A percentile compares a stretch with the other conserved stretches of the same genome.
Evolutionary conservation across 345 rosid genomes (phyloP).

Genomic region (Salix exigua): DNA sequence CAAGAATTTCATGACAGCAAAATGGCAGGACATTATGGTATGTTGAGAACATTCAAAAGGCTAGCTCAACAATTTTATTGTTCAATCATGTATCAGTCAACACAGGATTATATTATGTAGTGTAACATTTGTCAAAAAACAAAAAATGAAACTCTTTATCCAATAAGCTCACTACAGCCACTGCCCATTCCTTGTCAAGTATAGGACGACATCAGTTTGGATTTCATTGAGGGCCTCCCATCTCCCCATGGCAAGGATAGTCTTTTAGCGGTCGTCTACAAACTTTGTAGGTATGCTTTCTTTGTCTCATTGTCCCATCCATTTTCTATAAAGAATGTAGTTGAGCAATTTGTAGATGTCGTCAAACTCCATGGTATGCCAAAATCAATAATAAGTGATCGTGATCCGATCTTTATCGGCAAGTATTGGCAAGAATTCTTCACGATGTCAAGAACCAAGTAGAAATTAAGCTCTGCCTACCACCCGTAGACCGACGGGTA

Average conservation of each 20-base stretch:
- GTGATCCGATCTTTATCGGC: background rate
- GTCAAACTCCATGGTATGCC: background rate
- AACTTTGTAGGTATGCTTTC: background rate
- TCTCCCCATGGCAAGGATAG: background rate
- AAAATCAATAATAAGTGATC: fast-evolving
- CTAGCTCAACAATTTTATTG: background rate
- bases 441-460: background rate
- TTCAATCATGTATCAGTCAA: background rate
- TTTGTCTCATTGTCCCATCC: too few species aligned
- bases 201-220: background rate
- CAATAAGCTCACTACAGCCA: background rate
- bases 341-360: background rate
- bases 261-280: background rate
- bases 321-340: too few species aligned
- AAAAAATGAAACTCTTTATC: background rate
- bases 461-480: background rate
- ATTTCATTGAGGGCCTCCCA: background rate
- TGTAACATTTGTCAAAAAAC: background rate
- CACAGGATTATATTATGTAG: too few species aligned
- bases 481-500: background rate
- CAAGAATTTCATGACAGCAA: too few species aligned
- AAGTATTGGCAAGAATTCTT: background rate
- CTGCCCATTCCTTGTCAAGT: background rate
- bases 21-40: background rate
- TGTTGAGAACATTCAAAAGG: background rate